A percentile compares a stretch with the other conserved stretches of the same genome.
Conservation (phyloP, 2,329 filamentous ascomycete species). For the Penicillium sp. region DNA sequence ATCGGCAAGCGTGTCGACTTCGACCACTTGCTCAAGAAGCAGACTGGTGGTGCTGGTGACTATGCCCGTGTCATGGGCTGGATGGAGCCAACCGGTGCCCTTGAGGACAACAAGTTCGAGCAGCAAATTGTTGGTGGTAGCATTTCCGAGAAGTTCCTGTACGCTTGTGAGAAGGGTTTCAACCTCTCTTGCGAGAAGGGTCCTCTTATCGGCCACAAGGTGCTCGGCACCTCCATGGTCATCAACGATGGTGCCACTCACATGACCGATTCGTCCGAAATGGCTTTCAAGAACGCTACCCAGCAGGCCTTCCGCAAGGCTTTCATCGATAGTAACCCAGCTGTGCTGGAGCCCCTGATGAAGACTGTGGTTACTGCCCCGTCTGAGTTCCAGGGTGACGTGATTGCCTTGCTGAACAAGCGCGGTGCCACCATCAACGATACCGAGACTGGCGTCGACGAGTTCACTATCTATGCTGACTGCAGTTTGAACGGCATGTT, state of each 20-base stretch:
- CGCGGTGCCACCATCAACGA: conserved; percentile 92
- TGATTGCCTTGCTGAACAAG: conserved; percentile 96
- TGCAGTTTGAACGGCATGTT: conserved; percentile 98
- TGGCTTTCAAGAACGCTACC: conserved; percentile 91
- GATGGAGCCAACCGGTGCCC: conserved; percentile 78
- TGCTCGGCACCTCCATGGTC: conserved; percentile 86
- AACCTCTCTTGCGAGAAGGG: conserved; percentile 79
- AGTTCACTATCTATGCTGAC: conserved; percentile 90
- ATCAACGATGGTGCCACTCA: conserved; percentile 96
- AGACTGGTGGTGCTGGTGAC: conserved; percentile 92
- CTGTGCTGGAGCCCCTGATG: conserved; percentile 94
- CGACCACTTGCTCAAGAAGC: conserved; percentile 92
- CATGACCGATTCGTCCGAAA: conserved; percentile 96
- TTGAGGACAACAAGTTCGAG: conserved; percentile 77
- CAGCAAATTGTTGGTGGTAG: conserved; percentile 83
- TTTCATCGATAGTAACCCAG: conserved; percentile 76
- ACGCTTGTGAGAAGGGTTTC: conserved; percentile 95
- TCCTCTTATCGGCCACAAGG: conserved; percentile 87
- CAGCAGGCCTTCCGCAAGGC: conserved; percentile 96
- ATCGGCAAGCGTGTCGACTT: conserved; percentile 78
- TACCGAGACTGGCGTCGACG: conserved; percentile 89
- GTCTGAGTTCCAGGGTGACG: conserved; percentile 95
- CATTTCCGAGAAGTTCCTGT: conserved; percentile 94
- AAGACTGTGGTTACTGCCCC: conserved; percentile 96
- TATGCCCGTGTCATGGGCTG: conserved; percentile 90